These are phyloP conservation scores for Opeltia flavorubescens DNA, from an alignment of 495 filamentous ascomycete genomes.

Conservation along the genomic window DNA sequence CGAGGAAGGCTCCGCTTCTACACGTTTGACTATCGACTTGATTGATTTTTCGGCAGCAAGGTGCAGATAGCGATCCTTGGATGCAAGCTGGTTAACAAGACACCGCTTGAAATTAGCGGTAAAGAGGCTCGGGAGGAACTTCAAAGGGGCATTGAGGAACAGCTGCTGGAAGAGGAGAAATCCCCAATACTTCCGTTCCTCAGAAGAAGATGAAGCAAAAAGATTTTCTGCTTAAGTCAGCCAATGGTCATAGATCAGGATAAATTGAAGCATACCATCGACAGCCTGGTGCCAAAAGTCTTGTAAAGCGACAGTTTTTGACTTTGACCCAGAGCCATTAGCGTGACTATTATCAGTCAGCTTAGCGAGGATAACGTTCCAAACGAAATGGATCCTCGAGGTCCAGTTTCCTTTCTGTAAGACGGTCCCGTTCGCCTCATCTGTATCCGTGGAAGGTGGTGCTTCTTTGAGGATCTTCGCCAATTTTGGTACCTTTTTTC, in stretches of 20 bases:
- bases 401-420: slow-evolving; percentile 54
- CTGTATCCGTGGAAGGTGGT: slow-evolving; percentile 36
- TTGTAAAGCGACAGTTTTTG: slow-evolving; percentile 37
- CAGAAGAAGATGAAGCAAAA: slow-evolving; percentile 65
- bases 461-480: slow-evolving; percentile 70
- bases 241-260: too few species aligned
- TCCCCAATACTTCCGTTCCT: slow-evolving; percentile 80
- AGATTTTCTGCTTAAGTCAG: slow-evolving; percentile 44
- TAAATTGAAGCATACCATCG: slow-evolving; percentile 47
- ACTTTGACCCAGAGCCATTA: slow-evolving; percentile 1
- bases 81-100: slow-evolving; percentile 72
- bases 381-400: slow-evolving; percentile 73
- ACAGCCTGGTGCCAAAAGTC: slow-evolving; percentile 84
- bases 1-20: slow-evolving; percentile 46
- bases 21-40: slow-evolving; percentile 51
- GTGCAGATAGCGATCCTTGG: slow-evolving; percentile 76
- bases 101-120: slow-evolving; percentile 71
- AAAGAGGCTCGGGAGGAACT: slow-evolving; percentile 46
- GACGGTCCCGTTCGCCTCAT: slow-evolving; percentile 23
- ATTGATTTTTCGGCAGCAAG: slow-evolving; percentile 59
- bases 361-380: slow-evolving; percentile 55
- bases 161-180: slow-evolving; percentile 72
- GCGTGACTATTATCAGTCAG: slow-evolving; percentile 20
- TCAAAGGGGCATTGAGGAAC: slow-evolving; percentile 34
- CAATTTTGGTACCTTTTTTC: slow-evolving; percentile 45